Evolutionary conservation across 1,284 basidiomycete genomes (phyloP).

Genomic region (Austroboletus rostrupii): DNA sequence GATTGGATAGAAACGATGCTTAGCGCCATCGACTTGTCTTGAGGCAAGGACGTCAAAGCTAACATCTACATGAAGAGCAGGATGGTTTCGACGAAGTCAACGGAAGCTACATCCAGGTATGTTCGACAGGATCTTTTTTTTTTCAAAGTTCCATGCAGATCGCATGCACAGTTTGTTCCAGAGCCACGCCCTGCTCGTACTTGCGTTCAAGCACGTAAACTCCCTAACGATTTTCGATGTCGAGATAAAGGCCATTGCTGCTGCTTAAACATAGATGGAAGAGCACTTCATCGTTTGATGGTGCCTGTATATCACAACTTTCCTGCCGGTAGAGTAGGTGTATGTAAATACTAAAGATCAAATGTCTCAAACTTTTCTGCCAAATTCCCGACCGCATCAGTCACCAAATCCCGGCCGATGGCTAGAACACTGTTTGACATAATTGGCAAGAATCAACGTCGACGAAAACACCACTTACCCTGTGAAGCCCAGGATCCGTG

Average conservation of each 20-base stretch:
- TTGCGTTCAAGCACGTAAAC: conserved; percentile 73
- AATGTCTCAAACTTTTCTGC: conserved; percentile 31
- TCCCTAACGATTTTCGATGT: conserved; percentile 77
- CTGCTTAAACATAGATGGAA: conserved; percentile 24
- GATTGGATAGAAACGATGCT: conserved; percentile 46
- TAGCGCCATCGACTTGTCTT: conserved; percentile 51
- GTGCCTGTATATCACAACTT: background rate
- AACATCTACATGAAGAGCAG: conserved; percentile 59
- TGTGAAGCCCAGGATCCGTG: conserved; percentile 9
- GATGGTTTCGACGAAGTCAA: conserved; percentile 54
- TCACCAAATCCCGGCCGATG: conserved; percentile 39
- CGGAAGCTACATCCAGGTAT: conserved; percentile 51
- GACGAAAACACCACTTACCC: conserved; percentile 19
- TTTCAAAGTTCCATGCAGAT: background rate
- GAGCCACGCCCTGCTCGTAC: conserved; percentile 77
- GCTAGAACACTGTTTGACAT: conserved; percentile 29
- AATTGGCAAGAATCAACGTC: conserved; percentile 7
- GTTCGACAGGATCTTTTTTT: background rate
- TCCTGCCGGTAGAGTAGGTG: background rate
- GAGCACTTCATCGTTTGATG: background rate
- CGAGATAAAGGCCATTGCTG: conserved; percentile 74
- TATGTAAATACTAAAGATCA: conserved; percentile 1
- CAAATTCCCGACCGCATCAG: conserved; percentile 38
- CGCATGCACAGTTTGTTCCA: conserved; percentile 39
- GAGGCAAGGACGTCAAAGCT: conserved; percentile 51